Base-by-base conservation (phyloP, 164 flowering plant species). In the Paratinospora sagittata region DNA sequence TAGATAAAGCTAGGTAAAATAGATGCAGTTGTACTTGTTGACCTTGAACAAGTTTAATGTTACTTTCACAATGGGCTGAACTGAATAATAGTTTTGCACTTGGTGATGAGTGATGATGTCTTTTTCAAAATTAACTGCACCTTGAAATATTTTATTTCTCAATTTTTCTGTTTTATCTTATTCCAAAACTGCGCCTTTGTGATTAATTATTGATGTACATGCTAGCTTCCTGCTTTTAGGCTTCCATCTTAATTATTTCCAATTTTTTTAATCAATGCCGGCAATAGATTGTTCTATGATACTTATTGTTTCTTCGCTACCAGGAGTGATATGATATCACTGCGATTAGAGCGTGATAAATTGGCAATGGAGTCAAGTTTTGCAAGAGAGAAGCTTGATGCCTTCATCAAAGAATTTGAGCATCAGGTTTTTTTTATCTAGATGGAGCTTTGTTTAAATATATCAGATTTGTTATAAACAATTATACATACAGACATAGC, bases 321-420 rank as follows among this genome's bases (percentile, higher is more conserved):
- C 74, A 90, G 92, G 84, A 77, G 71, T 71, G 88, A 87, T 75
- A 77, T 80, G 24, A 67, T 78, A 24, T 75, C 86, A 41, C 55
- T 84, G 27, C 79, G 88, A 61, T 70, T 82, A 63, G 92, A 87
- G 75, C 85, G 92, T 73, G 90, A 90, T 74, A 90, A 86, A 81
- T 58, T 86, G 68, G 80, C 81, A 7, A 57, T 90, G 80, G 92
- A 90, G 77, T 84, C 85, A 57, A 85, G 80, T 70, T 90, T 88
- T 82, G 82, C 83, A 3, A 83, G 79, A 43, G 92, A 87, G 62
- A 86, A 77, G 73, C 84, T 87, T 70, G 89, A 88, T 27, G 79
- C 84, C 47, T 82, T 84, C 39, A 77, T 81, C 83, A 88, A 85
- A 63, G 92, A 90, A 76, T 78, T 74, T 76, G 89, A 85, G 43